A percentile compares a stretch with the other conserved stretches of the same genome.
Conservation (phyloP, 192 early-diverging fungal genomes). For the Podila verticillata region DNA sequence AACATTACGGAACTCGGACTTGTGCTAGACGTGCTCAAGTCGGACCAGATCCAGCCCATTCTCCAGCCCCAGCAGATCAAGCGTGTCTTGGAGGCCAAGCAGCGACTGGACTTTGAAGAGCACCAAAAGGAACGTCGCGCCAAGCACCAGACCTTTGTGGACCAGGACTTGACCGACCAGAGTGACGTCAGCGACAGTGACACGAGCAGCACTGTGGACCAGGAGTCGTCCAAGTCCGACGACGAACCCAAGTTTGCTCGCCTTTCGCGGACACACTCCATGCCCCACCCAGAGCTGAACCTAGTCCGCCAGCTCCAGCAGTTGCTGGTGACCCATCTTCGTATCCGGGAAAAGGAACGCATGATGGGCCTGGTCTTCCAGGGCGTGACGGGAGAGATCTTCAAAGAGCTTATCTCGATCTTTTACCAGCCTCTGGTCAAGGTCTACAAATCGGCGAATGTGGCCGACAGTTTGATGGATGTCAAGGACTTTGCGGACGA, state of each 20-base stretch:
- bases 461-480: constrained; percentile 56
- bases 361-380: constrained; percentile 58
- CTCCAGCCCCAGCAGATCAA: constrained; percentile 15
- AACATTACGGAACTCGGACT: constrained; percentile 14
- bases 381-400: constrained; percentile 56
- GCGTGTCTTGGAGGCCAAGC: constrained; percentile 10
- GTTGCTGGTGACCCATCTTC: constrained; percentile 52
- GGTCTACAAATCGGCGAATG: constrained; percentile 63
- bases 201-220: not conserved
- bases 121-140: constrained; percentile 1
- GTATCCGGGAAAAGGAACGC: constrained; percentile 55
- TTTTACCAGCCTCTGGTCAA: constrained; percentile 63
- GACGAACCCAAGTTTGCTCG: constrained; percentile 10
- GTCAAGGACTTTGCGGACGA: constrained; percentile 57
- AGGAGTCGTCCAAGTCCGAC: not conserved
- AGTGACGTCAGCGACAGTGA: constrained; percentile 5
- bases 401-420: constrained; percentile 61
- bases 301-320: constrained; percentile 43
- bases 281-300: constrained; percentile 11
- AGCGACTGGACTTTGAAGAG: not conserved
- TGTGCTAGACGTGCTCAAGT: constrained; percentile 18
- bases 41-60: constrained; percentile 14
- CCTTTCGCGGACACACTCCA: not conserved
- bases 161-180: constrained; percentile 1
- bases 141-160: not conserved